Evolutionary conservation across 371 early-diverging fungal genomes (phyloP).

Genomic region (Mortierella sp.): DNA sequence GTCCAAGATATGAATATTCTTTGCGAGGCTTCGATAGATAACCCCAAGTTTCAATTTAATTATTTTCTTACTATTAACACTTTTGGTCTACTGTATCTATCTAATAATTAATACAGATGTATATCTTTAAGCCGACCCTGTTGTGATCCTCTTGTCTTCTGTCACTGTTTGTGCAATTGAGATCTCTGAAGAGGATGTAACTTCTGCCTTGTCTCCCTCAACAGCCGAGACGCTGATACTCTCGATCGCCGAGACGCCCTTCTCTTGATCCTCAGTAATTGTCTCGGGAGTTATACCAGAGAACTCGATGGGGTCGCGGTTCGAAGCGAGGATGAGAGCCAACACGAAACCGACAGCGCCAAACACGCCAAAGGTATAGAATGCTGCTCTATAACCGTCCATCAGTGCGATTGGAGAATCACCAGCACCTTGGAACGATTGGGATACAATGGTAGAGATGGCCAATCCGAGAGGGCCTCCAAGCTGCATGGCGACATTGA

Average conservation of each 20-base stretch:
- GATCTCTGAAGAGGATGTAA: neutral
- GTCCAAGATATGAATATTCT: no score
- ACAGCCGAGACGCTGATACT: constrained; percentile 1
- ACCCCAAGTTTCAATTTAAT: no score
- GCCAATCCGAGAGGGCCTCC: constrained; percentile 44
- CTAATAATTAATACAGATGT: neutral
- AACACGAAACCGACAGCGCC: constrained; percentile 21
- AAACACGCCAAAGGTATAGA: constrained; percentile 25
- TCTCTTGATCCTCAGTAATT: constrained; percentile 6
- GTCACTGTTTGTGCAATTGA: neutral
- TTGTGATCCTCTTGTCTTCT: neutral
- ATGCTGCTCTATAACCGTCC: constrained; percentile 40
- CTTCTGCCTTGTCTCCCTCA: constrained; percentile 8
- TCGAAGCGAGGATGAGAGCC: constrained; percentile 19
- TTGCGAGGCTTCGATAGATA: no score
- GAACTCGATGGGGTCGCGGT: constrained; percentile 32
- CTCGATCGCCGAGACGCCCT: neutral
- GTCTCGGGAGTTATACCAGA: constrained; percentile 1
- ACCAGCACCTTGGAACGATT: constrained; percentile 1
- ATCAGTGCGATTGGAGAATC: constrained; percentile 9
- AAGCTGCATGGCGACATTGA: constrained; percentile 37
- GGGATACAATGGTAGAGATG: constrained; percentile 21
- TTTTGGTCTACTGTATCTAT: no score
- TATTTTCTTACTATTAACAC: no score
- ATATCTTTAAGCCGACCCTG: neutral